Evolutionary conservation across 2,329 filamentous ascomycete species (phyloP).

Genomic region (Metarhizium humberi): DNA sequence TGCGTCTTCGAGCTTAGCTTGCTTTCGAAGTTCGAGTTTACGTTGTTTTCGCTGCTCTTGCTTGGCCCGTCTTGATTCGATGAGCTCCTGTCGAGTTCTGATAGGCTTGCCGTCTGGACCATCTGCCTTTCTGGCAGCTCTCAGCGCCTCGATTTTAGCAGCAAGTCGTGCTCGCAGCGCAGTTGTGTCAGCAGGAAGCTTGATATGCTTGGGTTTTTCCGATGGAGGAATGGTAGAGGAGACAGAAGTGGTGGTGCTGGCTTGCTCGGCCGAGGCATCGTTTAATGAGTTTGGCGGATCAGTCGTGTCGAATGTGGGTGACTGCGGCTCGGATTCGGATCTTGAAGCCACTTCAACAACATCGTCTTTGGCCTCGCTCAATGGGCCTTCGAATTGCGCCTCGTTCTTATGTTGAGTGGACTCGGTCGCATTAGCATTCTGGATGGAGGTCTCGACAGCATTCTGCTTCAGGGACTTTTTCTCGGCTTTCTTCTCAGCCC

Average conservation of each 20-base stretch:
- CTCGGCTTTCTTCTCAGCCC: slow-evolving; percentile 21
- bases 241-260: slow-evolving; percentile 56
- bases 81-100: slow-evolving; percentile 80
- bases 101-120: slow-evolving; percentile 68
- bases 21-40: slow-evolving; percentile 74
- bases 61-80: slow-evolving; percentile 81
- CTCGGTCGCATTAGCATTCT: slow-evolving; percentile 7
- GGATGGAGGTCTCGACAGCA: slow-evolving; percentile 5
- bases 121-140: slow-evolving; percentile 79
- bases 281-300: slow-evolving; percentile 28
- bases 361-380: slow-evolving; percentile 27
- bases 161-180: slow-evolving; percentile 70
- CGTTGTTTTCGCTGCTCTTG: slow-evolving; percentile 77
- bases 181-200: slow-evolving; percentile 61
- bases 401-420: slow-evolving; percentile 6
- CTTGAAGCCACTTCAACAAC: slow-evolving; percentile 35
- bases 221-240: slow-evolving; percentile 55
- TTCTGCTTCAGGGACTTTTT: slow-evolving; percentile 23
- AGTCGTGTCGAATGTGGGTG: slow-evolving; percentile 49
- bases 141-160: slow-evolving; percentile 75
- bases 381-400: slow-evolving; percentile 16
- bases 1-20: slow-evolving; percentile 74
- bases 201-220: slow-evolving; percentile 56
- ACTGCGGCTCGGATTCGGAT: slow-evolving; percentile 39
- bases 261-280: slow-evolving; percentile 32